Evolutionary conservation across 306 rosid species (phyloP).

Genomic region (Cucumis cinereus): DNA sequence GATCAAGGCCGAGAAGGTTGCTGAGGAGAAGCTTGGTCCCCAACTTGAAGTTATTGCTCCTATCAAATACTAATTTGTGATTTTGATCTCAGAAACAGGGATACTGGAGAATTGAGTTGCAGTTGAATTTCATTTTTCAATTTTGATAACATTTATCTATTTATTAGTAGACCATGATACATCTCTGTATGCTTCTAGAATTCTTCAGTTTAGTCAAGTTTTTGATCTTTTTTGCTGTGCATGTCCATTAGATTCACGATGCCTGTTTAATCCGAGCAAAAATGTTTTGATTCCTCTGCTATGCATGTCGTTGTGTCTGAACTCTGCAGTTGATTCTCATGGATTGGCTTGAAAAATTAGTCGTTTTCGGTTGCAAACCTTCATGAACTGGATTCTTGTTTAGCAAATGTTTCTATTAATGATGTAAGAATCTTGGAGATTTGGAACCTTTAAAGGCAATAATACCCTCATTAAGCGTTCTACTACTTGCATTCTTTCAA

Average conservation of each 20-base stretch:
- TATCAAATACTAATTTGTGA: constrained; percentile 36
- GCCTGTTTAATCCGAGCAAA: not conserved
- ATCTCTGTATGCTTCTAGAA: constrained; percentile 6
- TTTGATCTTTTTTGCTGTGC: not conserved
- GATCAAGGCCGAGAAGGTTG: constrained; percentile 49
- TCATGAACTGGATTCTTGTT: no score
- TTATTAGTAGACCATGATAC: constrained; percentile 9
- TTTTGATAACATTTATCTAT: constrained; percentile 1
- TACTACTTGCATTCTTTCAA: no score
- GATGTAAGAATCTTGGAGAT: no score
- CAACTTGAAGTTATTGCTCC: constrained; percentile 53
- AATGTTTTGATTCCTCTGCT: not conserved
- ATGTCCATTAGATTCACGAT: not conserved
- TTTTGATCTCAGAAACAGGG: not conserved
- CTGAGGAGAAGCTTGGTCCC: constrained; percentile 62
- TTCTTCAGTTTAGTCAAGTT: not conserved
- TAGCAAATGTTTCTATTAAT: no score
- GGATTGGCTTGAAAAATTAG: not conserved
- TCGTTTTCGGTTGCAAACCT: not conserved
- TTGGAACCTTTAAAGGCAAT: no score
- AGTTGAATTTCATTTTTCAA: constrained; percentile 7
- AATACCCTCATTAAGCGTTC: no score
- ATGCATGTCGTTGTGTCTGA: not conserved
- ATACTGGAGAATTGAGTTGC: constrained; percentile 11
- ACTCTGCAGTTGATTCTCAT: not conserved